Percentiles rank a stretch among this genome's conserved stretches.
These are phyloP conservation scores for Hanseniaspora gamundiae DNA, from an alignment of 1,139 yeast genomes.

Conservation along the genomic window DNA sequence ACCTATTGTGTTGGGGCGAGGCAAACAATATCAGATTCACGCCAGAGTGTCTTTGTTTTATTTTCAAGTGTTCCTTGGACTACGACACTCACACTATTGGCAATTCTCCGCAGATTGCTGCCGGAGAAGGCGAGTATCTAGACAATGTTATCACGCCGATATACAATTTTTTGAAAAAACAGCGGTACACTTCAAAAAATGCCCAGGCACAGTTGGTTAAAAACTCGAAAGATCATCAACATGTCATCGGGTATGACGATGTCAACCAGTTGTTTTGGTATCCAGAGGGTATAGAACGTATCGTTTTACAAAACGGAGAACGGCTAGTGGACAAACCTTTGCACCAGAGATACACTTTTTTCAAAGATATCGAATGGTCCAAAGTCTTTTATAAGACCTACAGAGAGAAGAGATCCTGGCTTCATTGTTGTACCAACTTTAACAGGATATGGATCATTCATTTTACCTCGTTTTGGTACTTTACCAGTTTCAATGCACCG, in stretches of 20 bases:
- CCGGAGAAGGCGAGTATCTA: conserved; percentile 31
- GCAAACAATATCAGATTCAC: conserved; percentile 71
- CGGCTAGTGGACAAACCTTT: conserved; percentile 35
- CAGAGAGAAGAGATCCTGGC: conserved; percentile 64
- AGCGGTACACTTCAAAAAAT: too few species aligned
- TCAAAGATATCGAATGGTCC: conserved; percentile 50
- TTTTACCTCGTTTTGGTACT: conserved; percentile 68
- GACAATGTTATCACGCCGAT: conserved; percentile 67
- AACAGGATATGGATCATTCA: conserved; percentile 80
- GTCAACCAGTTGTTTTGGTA: conserved; percentile 81
- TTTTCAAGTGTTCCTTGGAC: conserved; percentile 68
- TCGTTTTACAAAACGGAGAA: conserved; percentile 33
- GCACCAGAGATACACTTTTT: conserved; percentile 33
- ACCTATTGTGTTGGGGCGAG: conserved; percentile 79
- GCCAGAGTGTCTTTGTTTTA: conserved; percentile 78
- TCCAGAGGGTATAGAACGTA: conserved; percentile 43
- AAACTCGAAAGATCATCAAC: conserved; percentile 53
- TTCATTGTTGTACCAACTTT: conserved; percentile 64
- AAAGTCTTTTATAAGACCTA: conserved; percentile 60
- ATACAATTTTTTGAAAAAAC: conserved; percentile 48
- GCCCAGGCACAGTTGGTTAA: conserved; percentile 36
- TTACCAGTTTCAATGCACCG: conserved; percentile 67
- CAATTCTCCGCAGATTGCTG: neutral
- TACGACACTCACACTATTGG: conserved; percentile 28
- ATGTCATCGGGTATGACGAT: conserved; percentile 76